A percentile compares a stretch with the other conserved stretches of the same genome.
Conservation (phyloP, 805 yeast species). For the Yarrowia yakushimensis region DNA sequence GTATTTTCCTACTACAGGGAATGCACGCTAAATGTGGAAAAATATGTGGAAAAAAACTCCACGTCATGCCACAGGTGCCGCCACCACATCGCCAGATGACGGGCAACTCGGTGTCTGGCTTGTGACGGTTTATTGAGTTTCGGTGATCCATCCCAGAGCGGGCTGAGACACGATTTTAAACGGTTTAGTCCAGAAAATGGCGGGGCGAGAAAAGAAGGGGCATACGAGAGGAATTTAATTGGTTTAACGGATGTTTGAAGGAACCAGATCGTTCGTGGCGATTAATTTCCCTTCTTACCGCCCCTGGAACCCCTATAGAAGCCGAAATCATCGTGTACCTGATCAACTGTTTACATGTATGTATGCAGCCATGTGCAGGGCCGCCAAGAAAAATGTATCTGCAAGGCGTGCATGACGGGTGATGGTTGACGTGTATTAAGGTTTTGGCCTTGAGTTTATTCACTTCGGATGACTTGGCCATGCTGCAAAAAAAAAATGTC, state of each 20-base stretch:
- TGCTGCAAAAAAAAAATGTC: background rate
- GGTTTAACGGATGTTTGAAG: too few relatives aligned
- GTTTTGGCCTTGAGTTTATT: background rate
- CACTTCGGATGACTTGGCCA: background rate
- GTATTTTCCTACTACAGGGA: too few relatives aligned
- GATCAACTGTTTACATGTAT: slow-evolving; percentile 8
- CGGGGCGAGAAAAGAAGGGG: background rate
- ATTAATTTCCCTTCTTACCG: too few relatives aligned
- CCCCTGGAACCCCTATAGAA: too few relatives aligned
- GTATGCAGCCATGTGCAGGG: background rate
- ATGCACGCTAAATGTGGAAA: too few relatives aligned
- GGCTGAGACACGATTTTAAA: background rate
- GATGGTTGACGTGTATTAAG: background rate
- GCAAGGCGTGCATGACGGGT: background rate
- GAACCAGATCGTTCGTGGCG: too few relatives aligned
- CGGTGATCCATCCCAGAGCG: background rate
- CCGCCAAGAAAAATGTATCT: background rate
- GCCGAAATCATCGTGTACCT: background rate
- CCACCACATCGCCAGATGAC: too few relatives aligned
- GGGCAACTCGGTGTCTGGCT: background rate
- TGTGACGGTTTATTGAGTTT: background rate
- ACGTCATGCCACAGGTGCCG: too few relatives aligned
- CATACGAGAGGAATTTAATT: background rate
- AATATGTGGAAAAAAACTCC: too few relatives aligned
- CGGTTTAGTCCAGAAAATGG: slow-evolving; percentile 6